A percentile compares a stretch with the other conserved stretches of the same genome.
Evolutionary conservation across 2,329 filamentous ascomycete genomes (phyloP).

Genomic region (Mariannaea elegans): DNA sequence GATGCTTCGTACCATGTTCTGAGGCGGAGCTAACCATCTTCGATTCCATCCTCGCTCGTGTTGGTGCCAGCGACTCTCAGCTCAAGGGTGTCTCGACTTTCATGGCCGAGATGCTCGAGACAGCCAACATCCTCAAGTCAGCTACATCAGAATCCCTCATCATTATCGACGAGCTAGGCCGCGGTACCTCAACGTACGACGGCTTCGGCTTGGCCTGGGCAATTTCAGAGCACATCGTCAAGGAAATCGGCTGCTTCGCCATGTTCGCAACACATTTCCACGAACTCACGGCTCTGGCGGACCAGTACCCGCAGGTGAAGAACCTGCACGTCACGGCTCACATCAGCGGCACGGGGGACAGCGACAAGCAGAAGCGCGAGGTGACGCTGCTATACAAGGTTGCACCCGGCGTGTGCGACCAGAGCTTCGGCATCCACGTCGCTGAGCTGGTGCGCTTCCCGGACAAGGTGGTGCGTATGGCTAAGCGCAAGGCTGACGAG

Average conservation of each 20-base stretch:
- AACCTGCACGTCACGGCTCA: constrained; percentile 98
- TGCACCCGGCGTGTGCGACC: constrained; percentile 92
- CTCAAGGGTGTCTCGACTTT: constrained; percentile 98
- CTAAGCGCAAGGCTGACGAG: constrained; percentile 98
- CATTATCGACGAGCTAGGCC: constrained; percentile 97
- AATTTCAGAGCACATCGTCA: constrained; percentile 96
- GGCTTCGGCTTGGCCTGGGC: constrained; percentile 99
- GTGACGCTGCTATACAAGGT: constrained; percentile 98
- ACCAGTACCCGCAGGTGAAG: constrained; percentile 85
- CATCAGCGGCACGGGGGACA: constrained; percentile 67
- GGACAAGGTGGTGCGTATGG: constrained; percentile 97
- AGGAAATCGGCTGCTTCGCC: constrained; percentile 91
- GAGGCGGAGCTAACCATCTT: constrained; percentile 95
- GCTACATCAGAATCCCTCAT: constrained; percentile 95
- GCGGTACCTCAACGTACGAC: constrained; percentile 97
- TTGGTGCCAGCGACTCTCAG: constrained; percentile 95
- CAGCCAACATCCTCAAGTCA: constrained; percentile 96
- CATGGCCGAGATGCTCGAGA: constrained; percentile 99
- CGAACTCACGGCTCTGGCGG: constrained; percentile 89
- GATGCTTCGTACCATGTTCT: constrained; percentile 92
- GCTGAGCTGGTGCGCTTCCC: constrained; percentile 97
- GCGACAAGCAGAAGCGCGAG: constrained; percentile 69
- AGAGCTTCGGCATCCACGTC: constrained; percentile 98
- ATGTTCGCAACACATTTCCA: constrained; percentile 99
- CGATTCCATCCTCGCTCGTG: constrained; percentile 94